Percentiles rank a stretch among this genome's conserved stretches.
Conservation (phyloP, 139 green algal species). For the Chlamydomonas eustigma region DNA sequence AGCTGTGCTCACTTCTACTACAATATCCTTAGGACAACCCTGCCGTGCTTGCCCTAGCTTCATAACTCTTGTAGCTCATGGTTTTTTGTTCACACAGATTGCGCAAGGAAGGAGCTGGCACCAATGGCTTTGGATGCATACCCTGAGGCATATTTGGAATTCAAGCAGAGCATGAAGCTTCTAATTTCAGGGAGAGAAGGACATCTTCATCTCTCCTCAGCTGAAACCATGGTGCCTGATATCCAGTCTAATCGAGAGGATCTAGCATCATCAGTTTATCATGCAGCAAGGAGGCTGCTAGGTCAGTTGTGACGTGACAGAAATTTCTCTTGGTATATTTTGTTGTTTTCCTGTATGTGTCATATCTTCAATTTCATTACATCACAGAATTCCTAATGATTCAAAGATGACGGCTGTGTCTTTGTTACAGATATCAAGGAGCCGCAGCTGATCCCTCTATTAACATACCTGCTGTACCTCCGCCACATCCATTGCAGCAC, state of each 20-base stretch:
- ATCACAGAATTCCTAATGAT: no score
- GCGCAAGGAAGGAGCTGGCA: slow-evolving; percentile 49
- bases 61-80: background rate
- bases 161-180: slow-evolving; percentile 57
- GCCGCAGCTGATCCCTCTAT: slow-evolving; percentile 40
- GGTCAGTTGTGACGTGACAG: no score
- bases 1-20: no score
- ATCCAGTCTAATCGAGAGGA: background rate
- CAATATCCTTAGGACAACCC: background rate
- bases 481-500: slow-evolving; percentile 6
- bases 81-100: slow-evolving; percentile 19
- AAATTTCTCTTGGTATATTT: no score
- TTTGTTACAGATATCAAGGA: slow-evolving; percentile 32
- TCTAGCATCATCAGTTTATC: background rate
- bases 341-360: no score
- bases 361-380: no score
- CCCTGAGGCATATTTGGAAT: slow-evolving; percentile 68
- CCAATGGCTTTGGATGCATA: slow-evolving; percentile 63
- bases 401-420: no score
- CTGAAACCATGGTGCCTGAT: background rate
- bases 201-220: slow-evolving; percentile 7
- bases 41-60: background rate
- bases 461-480: slow-evolving; percentile 59
- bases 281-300: background rate
- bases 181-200: slow-evolving; percentile 30